phyloP scores from a whole-genome alignment of 1,139 yeast species.

The Pichia kudriavzevii region DNA sequence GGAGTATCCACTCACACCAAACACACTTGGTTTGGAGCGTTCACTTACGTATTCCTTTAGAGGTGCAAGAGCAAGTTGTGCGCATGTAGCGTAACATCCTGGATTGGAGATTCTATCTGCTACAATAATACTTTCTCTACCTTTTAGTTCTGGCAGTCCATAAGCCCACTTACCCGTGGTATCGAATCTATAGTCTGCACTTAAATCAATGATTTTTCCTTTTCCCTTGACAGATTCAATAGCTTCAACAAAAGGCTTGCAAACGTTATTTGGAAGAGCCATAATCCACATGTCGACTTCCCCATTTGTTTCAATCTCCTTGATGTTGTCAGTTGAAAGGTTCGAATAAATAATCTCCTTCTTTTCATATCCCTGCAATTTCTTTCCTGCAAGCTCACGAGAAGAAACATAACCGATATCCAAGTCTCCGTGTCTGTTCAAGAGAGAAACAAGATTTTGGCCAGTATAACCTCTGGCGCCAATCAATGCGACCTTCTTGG shows the following conservation, averaged over 20 bases:
- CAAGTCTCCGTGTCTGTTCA: conserved; percentile 78
- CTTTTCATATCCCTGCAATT: conserved; percentile 80
- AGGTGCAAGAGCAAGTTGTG: conserved; percentile 90
- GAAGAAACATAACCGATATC: conserved; percentile 92
- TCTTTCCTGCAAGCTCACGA: conserved; percentile 85
- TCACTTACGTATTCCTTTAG: conserved; percentile 41
- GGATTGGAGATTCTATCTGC: conserved; percentile 91
- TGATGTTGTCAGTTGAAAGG: conserved; percentile 80
- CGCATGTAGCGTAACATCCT: conserved; percentile 98
- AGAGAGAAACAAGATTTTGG: conserved; percentile 79
- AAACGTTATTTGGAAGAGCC: conserved; percentile 98
- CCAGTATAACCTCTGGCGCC: conserved; percentile 99
- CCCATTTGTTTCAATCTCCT: conserved; percentile 62
- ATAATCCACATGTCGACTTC: conserved; percentile 96
- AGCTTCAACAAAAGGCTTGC: conserved; percentile 94
- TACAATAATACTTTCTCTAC: conserved; percentile 56
- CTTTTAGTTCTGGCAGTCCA: conserved; percentile 80
- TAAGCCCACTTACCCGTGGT: conserved; percentile 82
- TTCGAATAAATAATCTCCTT: conserved; percentile 73
- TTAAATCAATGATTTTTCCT: conserved; percentile 81
- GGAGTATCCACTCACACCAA: conserved; percentile 96
- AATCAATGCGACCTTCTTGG: conserved; percentile 74
- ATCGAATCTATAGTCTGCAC: conserved; percentile 95
- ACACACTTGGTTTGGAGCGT: conserved; percentile 68
- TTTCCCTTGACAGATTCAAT: conserved; percentile 56